Conservation (phyloP, 2,329 filamentous ascomycete genomes). For the Mollisia scopiformis region DNA sequence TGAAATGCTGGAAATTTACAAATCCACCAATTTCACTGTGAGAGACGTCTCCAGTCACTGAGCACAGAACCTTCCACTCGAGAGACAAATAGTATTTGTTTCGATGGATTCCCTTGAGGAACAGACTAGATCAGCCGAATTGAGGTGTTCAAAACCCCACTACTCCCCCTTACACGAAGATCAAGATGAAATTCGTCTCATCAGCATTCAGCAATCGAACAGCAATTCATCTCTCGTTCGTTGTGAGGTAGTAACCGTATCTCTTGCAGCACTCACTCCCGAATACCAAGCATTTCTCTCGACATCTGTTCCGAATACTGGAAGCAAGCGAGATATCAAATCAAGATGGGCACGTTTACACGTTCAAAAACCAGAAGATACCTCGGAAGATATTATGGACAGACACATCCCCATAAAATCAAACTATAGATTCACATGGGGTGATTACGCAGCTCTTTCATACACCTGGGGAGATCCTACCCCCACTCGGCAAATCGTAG, state of each 20-base stretch:
- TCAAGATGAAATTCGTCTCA: conserved; percentile 13
- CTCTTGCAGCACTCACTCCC: neutral
- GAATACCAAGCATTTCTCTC: neutral
- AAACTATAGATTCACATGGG: conserved; percentile 12
- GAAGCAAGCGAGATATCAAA: neutral
- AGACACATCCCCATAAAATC: neutral
- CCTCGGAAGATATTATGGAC: neutral
- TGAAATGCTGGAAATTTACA: no score
- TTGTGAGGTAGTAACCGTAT: conserved; percentile 9
- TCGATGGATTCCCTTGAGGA: no score
- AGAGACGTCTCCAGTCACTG: no score
- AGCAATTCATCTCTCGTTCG: neutral
- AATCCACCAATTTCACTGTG: no score
- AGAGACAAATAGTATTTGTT: no score
- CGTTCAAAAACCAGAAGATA: neutral
- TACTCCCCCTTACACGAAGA: conserved; percentile 34
- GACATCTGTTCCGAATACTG: neutral
- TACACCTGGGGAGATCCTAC: conserved; percentile 39
- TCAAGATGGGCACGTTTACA: neutral
- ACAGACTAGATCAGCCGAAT: no score
- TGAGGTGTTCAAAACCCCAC: no score
- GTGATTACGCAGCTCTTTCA: conserved; percentile 37
- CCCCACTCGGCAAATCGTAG: conserved; percentile 2
- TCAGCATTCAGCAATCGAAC: neutral
- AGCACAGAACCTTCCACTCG: no score